A percentile compares a stretch with the other conserved stretches of the same genome.
phyloP scores from a whole-genome alignment of 2,329 filamentous ascomycete species.

The Exophiala mesophila region DNA sequence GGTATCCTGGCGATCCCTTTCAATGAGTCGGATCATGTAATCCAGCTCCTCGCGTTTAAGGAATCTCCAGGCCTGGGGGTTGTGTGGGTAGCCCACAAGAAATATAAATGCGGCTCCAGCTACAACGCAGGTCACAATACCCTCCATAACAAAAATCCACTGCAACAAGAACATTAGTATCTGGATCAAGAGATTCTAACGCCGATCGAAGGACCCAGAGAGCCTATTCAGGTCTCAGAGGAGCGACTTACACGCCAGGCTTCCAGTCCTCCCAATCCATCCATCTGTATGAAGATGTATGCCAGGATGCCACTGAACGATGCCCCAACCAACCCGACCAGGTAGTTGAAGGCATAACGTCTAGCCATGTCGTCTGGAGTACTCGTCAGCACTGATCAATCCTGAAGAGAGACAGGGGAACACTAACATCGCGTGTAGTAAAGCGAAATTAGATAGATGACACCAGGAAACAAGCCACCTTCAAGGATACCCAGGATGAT shows the following conservation, averaged over 20 bases:
- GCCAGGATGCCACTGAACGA: constrained; percentile 54
- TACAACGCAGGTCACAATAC: no score
- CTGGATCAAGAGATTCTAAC: no score
- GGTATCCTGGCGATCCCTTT: no score
- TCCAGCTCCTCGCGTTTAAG: no score
- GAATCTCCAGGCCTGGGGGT: no score
- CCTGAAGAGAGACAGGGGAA: background rate
- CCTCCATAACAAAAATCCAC: no score
- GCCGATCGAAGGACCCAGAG: no score
- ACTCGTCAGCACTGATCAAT: background rate
- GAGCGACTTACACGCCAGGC: constrained; percentile 25
- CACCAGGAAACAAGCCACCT: constrained; percentile 29
- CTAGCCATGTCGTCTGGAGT: constrained; percentile 8
- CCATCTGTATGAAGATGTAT: constrained; percentile 36
- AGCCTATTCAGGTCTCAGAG: background rate
- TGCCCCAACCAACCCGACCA: no score
- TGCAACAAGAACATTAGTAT: constrained; percentile 27
- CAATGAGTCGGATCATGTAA: no score
- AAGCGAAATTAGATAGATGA: constrained; percentile 25
- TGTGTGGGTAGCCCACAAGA: no score
- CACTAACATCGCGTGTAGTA: constrained; percentile 32
- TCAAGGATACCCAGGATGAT: constrained; percentile 30
- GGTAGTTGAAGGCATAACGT: constrained; percentile 5
- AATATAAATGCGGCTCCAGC: no score
- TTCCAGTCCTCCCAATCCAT: background rate